Base-by-base conservation (phyloP, 768 basidiomycete species). In the Asterophora lycoperdoides region DNA sequence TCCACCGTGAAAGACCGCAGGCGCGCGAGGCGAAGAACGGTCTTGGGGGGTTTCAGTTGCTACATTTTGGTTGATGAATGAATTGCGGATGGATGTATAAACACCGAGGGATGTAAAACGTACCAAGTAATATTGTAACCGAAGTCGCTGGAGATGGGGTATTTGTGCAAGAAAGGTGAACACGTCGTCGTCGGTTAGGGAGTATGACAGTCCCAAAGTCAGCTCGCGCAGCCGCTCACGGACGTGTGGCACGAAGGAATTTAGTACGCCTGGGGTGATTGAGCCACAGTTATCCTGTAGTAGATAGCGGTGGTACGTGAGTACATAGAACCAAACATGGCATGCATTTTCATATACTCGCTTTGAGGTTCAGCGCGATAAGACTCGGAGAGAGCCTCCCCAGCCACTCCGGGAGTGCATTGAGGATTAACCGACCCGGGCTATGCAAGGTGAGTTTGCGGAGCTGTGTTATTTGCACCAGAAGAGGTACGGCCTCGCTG, bases 271-370 rank as follows among this genome's bases (percentile, higher is more conserved):
- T 8, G 81, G 82, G 0, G 82, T 83, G 13, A 84, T 67, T 5
- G 81, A 84, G 5, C 81, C 81, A 56, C 82, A 84, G 46, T 82
- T 78, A 28, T 69, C 70, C 81, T 83, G 39, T 18, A 51, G 30
- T 3, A 32, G 30, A 8, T 6, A 35, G 4, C 19, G 34, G 11
- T 41, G 4, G 45, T 32, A 9, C 4, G 8, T 9, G 30, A 10
- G 30, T 38, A 48, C 13, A 18, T 11, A 6, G 20, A 23, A 41
- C 26, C 8, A 11, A 11, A 2, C 23, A 29, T 2, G 15, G 8
- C n/a, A 11, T 4, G 1, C 23, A 29, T 10, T 5, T 32, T 32
- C 34, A 19, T 10, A 8, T 18, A 33, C 71, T 49, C 48, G 78
- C 79, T 57, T 62, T 67, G 3, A 82, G 58, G 61, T 74, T 70